Base-by-base conservation (phyloP, 2,329 filamentous ascomycete species). In the Chaetothyriales sp. region DNA sequence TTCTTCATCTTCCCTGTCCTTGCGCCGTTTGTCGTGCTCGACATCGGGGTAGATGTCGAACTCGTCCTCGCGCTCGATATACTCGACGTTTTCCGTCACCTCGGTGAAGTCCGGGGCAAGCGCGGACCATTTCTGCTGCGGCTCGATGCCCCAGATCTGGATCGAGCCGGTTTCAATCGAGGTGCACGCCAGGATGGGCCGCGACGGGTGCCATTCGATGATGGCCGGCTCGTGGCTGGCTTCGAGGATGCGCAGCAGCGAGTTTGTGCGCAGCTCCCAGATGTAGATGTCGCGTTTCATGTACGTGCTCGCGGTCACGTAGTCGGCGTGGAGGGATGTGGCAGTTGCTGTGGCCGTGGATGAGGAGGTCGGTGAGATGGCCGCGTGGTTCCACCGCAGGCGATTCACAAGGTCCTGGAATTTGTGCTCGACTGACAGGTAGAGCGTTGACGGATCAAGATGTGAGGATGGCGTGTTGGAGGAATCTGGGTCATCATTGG, bases 351-450 rank as follows among this genome's bases (percentile, higher is more conserved):
- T 19, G 49, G 88, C 89, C 0, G 86, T 92, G 1, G 20, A 15
- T 18, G 52, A 47, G 10, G 56, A 53, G 12, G 51, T 54, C 44
- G 58, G 57, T 62, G 87, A 94, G 65, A 98, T 96, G 0, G 89
- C 88, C 52, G 95, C 89, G 63, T 95, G 88, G 63, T 96, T 98
- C 92, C 92, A 98, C 5, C 85, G 88, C 10, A 96, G 71, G 44
- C 85, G 81, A 64, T 98, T 96, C 48, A 98, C 92, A 3, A 96
- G 84, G 64, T 98, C 93, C 66, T 96, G 89, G 61, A 96, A 98
- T 64, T 95, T 96, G 70, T 98, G 92, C 67, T 98, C 90, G 10
- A 95, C 79, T 43, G 92, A 86, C 43, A 98, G 74, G 61, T 90
- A 83, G 61, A 98, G 83, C 25, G 84, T 90, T 32, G 45, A 47